These are phyloP conservation scores for Bretziella fagacearum DNA, from an alignment of 2,329 filamentous ascomycete species.

Conservation along the genomic window DNA sequence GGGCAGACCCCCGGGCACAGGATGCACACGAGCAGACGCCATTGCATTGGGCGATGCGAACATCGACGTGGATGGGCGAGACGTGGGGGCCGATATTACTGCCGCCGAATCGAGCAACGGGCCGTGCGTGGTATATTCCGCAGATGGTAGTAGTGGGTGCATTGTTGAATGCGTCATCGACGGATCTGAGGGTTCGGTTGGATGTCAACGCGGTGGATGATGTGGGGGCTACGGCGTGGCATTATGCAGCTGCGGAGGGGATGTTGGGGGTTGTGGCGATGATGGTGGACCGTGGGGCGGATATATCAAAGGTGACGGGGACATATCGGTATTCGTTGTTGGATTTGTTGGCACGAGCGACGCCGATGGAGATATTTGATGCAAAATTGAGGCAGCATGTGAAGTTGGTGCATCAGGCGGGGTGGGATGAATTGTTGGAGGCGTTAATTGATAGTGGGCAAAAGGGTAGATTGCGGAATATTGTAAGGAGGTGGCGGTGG, in stretches of 20 bases:
- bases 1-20: not conserved
- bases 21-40: slow-evolving; percentile 2
- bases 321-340: slow-evolving; percentile 4
- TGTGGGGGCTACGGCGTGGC: slow-evolving; percentile 1
- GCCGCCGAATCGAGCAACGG: not conserved
- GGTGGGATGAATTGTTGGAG: not conserved
- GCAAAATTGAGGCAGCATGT: not conserved
- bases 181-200: not conserved
- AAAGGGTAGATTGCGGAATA: not conserved
- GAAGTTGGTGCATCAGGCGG: not conserved
- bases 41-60: slow-evolving; percentile 9
- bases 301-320: not conserved
- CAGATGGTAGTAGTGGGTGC: not conserved
- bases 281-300: slow-evolving; percentile 2
- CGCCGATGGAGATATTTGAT: slow-evolving; percentile 24
- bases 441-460: not conserved
- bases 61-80: slow-evolving; percentile 8
- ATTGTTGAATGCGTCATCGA: not conserved
- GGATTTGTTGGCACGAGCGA: slow-evolving; percentile 24
- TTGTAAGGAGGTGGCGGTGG: not conserved
- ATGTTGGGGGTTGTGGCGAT: slow-evolving; percentile 3
- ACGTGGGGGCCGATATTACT: slow-evolving; percentile 2
- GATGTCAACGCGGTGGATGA: slow-evolving; percentile 1
- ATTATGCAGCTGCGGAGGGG: slow-evolving; percentile 5
- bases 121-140: slow-evolving; percentile 1